These are phyloP conservation scores for Populus tremula DNA, from an alignment of 345 rosid genomes.

Conservation along the genomic window DNA sequence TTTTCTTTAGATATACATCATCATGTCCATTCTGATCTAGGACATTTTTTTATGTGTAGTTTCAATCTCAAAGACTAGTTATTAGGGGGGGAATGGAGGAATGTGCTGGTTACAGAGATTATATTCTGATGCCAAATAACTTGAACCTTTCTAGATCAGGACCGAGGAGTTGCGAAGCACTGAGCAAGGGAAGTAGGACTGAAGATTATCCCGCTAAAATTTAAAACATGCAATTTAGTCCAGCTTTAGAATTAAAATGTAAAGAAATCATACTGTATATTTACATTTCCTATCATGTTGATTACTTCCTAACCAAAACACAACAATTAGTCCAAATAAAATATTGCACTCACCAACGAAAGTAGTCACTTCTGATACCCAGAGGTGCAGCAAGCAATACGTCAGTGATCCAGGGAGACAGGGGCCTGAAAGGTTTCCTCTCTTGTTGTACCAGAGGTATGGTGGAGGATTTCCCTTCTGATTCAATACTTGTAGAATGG, in stretches of 20 bases:
- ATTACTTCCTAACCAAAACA: background rate
- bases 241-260: background rate
- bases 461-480: constrained; percentile 42
- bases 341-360: constrained; percentile 72
- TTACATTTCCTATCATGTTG: background rate
- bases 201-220: background rate
- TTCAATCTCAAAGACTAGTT: background rate
- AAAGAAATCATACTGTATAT: background rate
- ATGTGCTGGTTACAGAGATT: background rate
- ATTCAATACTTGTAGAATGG: constrained; percentile 42
- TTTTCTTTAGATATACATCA: background rate
- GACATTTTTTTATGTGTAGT: background rate
- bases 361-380: constrained; percentile 93
- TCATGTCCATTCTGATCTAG: background rate
- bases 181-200: background rate
- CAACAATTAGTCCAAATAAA: background rate
- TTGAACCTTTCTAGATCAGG: background rate
- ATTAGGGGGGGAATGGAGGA: rapidly evolving
- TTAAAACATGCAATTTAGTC: background rate
- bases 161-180: background rate
- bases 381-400: constrained; percentile 90
- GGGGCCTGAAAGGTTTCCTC: constrained; percentile 86
- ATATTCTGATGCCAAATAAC: background rate
- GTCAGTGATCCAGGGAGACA: constrained; percentile 96
- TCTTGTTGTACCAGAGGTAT: constrained; percentile 53